phyloP scores from a whole-genome alignment of 106 monocot species.

The Cymbidium sinense region DNA sequence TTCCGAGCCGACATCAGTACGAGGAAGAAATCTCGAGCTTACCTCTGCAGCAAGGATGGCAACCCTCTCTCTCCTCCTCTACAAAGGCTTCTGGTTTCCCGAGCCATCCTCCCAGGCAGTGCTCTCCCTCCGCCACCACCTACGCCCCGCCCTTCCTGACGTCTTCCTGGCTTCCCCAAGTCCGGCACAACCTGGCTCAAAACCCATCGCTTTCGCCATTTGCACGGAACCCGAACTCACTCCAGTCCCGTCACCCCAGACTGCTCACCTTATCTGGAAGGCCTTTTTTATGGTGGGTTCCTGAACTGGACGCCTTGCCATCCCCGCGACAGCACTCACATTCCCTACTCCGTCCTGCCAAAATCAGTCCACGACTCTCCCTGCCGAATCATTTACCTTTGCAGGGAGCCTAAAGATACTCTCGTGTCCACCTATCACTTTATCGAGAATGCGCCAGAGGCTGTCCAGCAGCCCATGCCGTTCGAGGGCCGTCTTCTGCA shows the following conservation, averaged over 20 bases:
- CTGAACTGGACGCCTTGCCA: constrained; percentile 6
- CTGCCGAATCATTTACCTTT: constrained; percentile 35
- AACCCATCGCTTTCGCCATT: constrained; percentile 8
- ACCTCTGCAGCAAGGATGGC: background rate
- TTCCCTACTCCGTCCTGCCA: constrained; percentile 5
- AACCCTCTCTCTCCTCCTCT: background rate
- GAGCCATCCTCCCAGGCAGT: background rate
- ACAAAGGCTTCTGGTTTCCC: background rate
- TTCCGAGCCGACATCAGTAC: background rate
- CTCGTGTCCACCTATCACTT: constrained; percentile 27
- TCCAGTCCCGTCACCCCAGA: constrained; percentile 8
- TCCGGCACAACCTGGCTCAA: constrained; percentile 17
- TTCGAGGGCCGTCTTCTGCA: background rate
- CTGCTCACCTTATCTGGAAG: constrained; percentile 2
- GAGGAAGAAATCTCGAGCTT: background rate
- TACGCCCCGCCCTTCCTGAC: background rate
- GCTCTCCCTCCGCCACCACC: background rate
- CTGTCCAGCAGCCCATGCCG: background rate
- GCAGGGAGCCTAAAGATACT: constrained; percentile 32
- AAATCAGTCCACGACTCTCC: constrained; percentile 5
- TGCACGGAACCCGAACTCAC: background rate
- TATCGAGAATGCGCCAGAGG: constrained; percentile 1
- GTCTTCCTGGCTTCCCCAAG: constrained; percentile 1
- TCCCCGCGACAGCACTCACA: constrained; percentile 13
- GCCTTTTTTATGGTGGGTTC: background rate